Base-by-base conservation (phyloP, 164 flowering plant species). In the Houttuynia cordata region DNA sequence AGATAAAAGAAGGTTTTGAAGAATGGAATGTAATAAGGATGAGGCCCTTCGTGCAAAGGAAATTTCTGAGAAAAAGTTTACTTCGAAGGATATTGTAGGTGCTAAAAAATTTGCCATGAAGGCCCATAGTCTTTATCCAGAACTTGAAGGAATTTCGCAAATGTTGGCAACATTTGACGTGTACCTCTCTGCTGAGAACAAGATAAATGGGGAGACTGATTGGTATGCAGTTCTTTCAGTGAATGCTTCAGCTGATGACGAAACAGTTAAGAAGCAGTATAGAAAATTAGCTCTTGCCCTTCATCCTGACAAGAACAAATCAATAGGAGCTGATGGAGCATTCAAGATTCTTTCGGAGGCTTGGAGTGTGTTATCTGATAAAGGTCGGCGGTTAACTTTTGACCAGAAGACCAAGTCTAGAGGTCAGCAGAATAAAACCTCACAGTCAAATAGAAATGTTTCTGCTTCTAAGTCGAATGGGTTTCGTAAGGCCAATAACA, bases 221-320 rank as follows among this genome's bases (percentile, higher is more conserved):
- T 81, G 87, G 87, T 93, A 90, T 72, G 85, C 78, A 25, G 74
- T 93, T 67, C 87, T 93, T 47, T 83, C 83, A 61, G 90, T 78
- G 50, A 72, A 72, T 66, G 85, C 89, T 12, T 34, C 57, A 25
- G 91, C 94, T 51, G 88, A 90, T 69, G 87, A 84, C 34, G 94
- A 87, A 24, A 73, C 76, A 0, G 78, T 93, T 37, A 80, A 75
- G 69, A 93, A 80, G 63, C 82, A 84, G 25, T 93, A 87, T 51
- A 76, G 94, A 67, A 90, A 85, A 75, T 71, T 93, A 53, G 94
- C 92, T 62, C 86, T 93, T 12, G 71, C 75, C 70, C 91, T 92
- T 71, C 98, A 92, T 69, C 98, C 98, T 21, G 98, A 92, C 65
- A 93, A 89, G 70, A 93, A 93, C 75, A 86, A 85, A 60, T 80